These are phyloP conservation scores for Auriculariales sp. DNA, from an alignment of 768 basidiomycete species.

Conservation along the genomic window DNA sequence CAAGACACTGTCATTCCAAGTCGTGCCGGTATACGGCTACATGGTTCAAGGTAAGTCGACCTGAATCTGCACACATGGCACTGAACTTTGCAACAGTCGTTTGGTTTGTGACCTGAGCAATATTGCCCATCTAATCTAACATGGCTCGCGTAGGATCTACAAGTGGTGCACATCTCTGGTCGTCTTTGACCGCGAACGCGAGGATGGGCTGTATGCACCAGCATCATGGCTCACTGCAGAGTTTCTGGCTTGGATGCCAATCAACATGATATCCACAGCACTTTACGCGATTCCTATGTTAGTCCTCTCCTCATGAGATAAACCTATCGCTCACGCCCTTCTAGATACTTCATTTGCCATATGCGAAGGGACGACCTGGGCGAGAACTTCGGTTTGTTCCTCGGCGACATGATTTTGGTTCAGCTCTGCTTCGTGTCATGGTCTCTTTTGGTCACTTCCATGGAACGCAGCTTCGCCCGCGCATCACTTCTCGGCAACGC, in stretches of 20 bases:
- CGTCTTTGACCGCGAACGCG: conserved; percentile 32
- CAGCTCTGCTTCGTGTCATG: conserved; percentile 14
- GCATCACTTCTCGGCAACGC: conserved; percentile 20
- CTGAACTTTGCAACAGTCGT: too few relatives aligned
- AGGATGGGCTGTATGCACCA: conserved; percentile 18
- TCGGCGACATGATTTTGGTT: conserved; percentile 17
- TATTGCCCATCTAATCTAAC: not conserved
- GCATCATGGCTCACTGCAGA: conserved; percentile 24
- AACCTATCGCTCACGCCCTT: not conserved
- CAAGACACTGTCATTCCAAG: conserved; percentile 17
- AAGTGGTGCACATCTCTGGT: conserved; percentile 21
- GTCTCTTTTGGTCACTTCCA: conserved; percentile 15
- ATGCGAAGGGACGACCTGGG: conserved; percentile 22
- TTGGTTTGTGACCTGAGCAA: too few relatives aligned
- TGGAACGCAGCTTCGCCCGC: conserved; percentile 18
- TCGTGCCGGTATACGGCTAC: conserved; percentile 18
- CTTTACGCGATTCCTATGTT: conserved; percentile 10
- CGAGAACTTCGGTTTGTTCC: conserved; percentile 18
- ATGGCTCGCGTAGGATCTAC: conserved; percentile 13
- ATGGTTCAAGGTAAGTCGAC: conserved; percentile 9
- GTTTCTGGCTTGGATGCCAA: conserved; percentile 21
- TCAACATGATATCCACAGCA: conserved; percentile 18
- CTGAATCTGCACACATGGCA: not conserved
- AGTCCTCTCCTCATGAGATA: not conserved
- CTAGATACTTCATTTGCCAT: conserved; percentile 17